phyloP scores from a whole-genome alignment of 768 basidiomycete species.

The Lepiota venenata region DNA sequence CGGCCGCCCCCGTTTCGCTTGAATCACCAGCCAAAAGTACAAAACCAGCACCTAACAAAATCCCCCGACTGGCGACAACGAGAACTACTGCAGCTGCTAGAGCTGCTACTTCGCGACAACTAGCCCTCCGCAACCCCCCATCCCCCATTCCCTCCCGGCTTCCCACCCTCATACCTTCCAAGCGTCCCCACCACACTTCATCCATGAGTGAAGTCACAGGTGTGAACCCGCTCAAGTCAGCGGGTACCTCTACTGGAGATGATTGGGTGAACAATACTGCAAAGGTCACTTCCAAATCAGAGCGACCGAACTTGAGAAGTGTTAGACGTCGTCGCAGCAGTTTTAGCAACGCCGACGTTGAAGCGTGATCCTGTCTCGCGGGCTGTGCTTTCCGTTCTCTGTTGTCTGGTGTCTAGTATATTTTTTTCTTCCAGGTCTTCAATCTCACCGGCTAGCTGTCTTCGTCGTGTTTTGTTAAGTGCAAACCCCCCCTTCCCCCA shows the following conservation, averaged over 20 bases:
- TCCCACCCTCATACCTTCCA: slow-evolving; percentile 64
- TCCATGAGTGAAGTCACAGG: slow-evolving; percentile 50
- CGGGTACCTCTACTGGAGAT: slow-evolving; percentile 35
- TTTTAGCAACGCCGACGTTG: slow-evolving; percentile 83
- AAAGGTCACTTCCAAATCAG: slow-evolving; percentile 70
- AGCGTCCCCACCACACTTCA: slow-evolving; percentile 45
- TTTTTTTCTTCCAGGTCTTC: background rate
- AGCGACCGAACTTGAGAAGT: slow-evolving; percentile 69
- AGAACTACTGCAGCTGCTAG: slow-evolving; percentile 42
- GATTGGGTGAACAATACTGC: slow-evolving; percentile 79
- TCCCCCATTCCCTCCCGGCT: slow-evolving; percentile 74
- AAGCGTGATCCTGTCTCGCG: slow-evolving; percentile 45
- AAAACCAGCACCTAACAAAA: slow-evolving; percentile 59
- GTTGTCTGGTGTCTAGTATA: background rate
- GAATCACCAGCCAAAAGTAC: slow-evolving; percentile 37
- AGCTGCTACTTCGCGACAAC: slow-evolving; percentile 26
- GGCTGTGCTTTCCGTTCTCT: slow-evolving; percentile 5
- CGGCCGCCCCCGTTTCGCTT: slow-evolving; percentile 16
- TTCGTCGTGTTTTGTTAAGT: slow-evolving; percentile 15
- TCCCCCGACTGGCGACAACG: slow-evolving; percentile 59
- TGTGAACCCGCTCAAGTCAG: slow-evolving; percentile 36
- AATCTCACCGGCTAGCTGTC: background rate
- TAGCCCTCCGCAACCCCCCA: slow-evolving; percentile 41
- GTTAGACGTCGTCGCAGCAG: slow-evolving; percentile 80
- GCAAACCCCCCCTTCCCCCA: slow-evolving; percentile 30